Base-by-base conservation (phyloP, 352 stramenopile species). In the Phytophthora megakarya region DNA sequence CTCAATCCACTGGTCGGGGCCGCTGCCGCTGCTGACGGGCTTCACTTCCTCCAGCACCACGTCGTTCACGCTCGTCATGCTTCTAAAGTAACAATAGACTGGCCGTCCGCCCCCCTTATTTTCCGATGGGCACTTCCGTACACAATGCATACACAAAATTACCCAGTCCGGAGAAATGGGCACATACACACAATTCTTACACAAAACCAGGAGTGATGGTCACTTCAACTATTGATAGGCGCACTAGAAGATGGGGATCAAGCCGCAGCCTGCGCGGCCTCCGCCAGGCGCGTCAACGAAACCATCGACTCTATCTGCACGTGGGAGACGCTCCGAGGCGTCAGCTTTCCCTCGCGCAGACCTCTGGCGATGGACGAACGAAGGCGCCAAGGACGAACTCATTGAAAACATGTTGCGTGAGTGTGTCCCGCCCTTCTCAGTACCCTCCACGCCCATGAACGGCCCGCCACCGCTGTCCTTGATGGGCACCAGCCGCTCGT, bases 1-100 rank as follows among this genome's bases (percentile, higher is more conserved):
- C 53, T 90, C 88, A 64, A 96, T 93, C 88, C 89, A 97, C 69
- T 93, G 67, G 58, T 92, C 82, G 12, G 86, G 85, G 9, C 88
- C 87, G 43, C 84, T 83, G 55, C 82, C 77, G 37, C 76, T 75
- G 70, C 75, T 72, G 28, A 52, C 56, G 55, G 76, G 69, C 67
- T 79, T 80, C 42, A 87, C 65, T 40, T 83, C 72, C 52, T 84
- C 76, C 46, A 88, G 58, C 40, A 60, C 70, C 43, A 78, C 73
- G 60, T 93, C 80, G 66, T 86, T 88, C 67, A 81, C 73, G 69
- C 73, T 92, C 61, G 78, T 79, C 68, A 88, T 87, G 48, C 22
- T 67, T 49, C 23, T 45, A 45, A 11, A 23, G 21, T 54, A 69
- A 61, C 39, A 68, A 61, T 73, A 73, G 59, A 67, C 43, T 63